Evolutionary conservation across 768 basidiomycete species (phyloP).

Genomic region (Naganishia friedmannii): DNA sequence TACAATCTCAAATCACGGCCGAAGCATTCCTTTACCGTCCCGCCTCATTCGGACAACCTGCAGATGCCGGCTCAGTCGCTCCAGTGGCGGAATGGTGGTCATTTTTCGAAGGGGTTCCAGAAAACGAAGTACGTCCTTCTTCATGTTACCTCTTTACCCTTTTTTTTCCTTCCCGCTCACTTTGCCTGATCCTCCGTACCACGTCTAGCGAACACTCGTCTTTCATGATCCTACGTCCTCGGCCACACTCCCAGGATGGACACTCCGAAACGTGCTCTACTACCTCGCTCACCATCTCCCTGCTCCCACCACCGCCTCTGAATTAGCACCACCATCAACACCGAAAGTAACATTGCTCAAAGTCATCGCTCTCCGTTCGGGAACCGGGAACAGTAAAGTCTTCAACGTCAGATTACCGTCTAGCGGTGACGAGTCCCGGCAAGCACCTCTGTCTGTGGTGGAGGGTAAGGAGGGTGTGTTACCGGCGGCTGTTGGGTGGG

Average conservation of each 20-base stretch:
- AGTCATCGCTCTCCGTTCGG: constrained; percentile 71
- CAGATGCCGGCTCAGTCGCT: constrained; percentile 7
- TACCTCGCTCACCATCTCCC: constrained; percentile 63
- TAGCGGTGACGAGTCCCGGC: no score
- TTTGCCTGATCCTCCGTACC: neutral
- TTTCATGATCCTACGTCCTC: constrained; percentile 84
- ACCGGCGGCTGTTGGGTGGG: constrained; percentile 86
- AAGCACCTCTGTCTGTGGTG: no score
- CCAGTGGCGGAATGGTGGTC: constrained; percentile 32
- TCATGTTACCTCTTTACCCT: constrained; percentile 40
- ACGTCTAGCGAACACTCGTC: constrained; percentile 57
- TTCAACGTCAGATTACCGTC: neutral
- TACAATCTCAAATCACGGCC: constrained; percentile 11
- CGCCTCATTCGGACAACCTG: neutral
- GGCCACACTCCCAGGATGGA: constrained; percentile 77
- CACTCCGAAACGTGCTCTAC: constrained; percentile 83
- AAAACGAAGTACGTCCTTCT: constrained; percentile 56
- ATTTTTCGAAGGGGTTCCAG: constrained; percentile 60
- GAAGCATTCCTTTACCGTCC: constrained; percentile 25
- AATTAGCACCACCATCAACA: constrained; percentile 46
- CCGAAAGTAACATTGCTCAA: constrained; percentile 57
- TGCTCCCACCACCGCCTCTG: neutral
- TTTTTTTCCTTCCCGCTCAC: neutral
- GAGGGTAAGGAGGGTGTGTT: constrained; percentile 50
- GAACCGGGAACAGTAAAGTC: constrained; percentile 24